Conservation (phyloP, 106 monocot species). For the Platanthera guangdongensis region DNA sequence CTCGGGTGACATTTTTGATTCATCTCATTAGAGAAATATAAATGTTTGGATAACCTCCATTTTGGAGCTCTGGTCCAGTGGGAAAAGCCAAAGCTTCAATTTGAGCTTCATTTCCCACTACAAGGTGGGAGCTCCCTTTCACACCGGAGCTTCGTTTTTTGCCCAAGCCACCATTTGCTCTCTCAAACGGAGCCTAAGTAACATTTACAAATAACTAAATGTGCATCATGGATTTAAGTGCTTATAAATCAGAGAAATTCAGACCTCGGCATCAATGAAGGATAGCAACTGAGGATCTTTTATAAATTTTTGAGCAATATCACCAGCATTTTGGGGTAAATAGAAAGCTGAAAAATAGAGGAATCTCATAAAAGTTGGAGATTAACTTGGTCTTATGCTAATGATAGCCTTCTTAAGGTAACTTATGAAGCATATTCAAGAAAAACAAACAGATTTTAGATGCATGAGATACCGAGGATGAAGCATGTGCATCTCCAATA, state of each 20-base stretch:
- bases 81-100: no score
- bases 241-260: conserved; percentile 7
- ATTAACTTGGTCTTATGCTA: not conserved
- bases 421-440: not conserved
- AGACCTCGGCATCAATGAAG: conserved; percentile 98
- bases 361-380: not conserved
- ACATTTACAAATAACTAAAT: not conserved
- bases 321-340: conserved; percentile 93
- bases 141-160: no score
- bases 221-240: not conserved
- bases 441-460: not conserved
- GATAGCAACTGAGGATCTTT: conserved; percentile 74
- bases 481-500: not conserved
- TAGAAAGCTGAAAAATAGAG: conserved; percentile 69
- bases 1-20: no score
- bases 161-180: no score
- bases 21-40: no score
- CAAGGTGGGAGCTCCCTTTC: no score
- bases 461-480: not conserved
- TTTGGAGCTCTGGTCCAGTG: no score
- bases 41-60: no score
- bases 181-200: not conserved
- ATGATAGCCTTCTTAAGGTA: not conserved
- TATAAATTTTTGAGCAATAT: conserved; percentile 84
- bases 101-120: no score